Conservation (phyloP, 2,329 filamentous ascomycete genomes). For the Apiospora phragmitis region DNA sequence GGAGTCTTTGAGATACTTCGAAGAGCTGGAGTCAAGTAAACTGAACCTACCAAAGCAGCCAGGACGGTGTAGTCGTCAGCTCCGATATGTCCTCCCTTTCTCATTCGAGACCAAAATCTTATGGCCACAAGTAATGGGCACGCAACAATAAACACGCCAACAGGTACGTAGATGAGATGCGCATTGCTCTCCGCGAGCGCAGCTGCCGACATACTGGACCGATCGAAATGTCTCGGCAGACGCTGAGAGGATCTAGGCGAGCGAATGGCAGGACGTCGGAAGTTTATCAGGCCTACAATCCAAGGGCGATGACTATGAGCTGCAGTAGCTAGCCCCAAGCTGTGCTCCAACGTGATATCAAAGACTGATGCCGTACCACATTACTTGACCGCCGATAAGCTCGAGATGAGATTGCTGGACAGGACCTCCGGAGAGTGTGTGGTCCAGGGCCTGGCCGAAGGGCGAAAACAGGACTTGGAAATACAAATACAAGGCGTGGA, state of each 20-base stretch:
- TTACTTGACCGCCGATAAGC: not conserved
- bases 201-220: not conserved
- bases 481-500: not conserved
- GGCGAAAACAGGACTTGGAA: not conserved
- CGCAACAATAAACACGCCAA: constrained; percentile 25
- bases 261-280: not conserved
- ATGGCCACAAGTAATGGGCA: constrained; percentile 27
- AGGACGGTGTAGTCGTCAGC: constrained; percentile 32
- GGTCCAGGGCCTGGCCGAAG: not conserved
- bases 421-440: not conserved
- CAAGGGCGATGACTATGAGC: not conserved
- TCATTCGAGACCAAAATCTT: constrained; percentile 29
- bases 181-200: constrained; percentile 19
- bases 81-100: constrained; percentile 24
- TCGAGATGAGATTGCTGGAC: no score
- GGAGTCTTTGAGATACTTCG: no score
- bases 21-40: not conserved
- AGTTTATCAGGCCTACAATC: not conserved
- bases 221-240: not conserved
- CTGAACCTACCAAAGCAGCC: constrained; percentile 21
- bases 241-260: not conserved
- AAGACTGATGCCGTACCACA: not conserved
- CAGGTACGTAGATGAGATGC: constrained; percentile 25
- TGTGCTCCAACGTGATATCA: not conserved
- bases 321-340: not conserved